Conservation (phyloP, 139 green algal genomes). For the Edaphochlamys debaryana region DNA sequence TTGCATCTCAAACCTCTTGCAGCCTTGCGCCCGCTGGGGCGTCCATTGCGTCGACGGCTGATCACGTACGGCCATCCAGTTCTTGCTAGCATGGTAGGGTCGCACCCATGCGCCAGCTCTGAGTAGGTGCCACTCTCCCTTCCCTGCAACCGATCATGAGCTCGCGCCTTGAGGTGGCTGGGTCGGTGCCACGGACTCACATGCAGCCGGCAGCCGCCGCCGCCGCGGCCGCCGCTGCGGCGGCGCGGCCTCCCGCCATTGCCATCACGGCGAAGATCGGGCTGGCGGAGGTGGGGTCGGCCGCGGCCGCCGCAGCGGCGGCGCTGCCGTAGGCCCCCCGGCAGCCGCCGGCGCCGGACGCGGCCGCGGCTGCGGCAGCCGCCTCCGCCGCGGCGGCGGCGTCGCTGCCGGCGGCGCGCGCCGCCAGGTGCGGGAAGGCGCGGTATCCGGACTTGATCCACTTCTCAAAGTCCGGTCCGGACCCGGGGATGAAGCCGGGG, state of each 20-base stretch:
- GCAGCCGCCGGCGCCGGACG: background rate
- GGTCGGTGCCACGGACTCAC: background rate
- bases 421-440: constrained; percentile 21
- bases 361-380: background rate
- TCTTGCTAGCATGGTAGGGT: no score
- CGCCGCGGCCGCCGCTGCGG: background rate
- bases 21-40: no score
- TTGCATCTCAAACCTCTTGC: no score
- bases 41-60: no score
- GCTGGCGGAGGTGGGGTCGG: background rate
- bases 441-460: constrained; percentile 51
- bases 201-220: background rate
- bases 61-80: no score
- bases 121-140: no score
- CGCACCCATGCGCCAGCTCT: no score
- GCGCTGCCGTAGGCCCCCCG: background rate
- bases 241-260: no score
- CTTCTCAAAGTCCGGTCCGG: constrained; percentile 42
- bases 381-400: background rate
- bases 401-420: background rate
- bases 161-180: no score
- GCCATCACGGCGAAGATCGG: constrained; percentile 17
- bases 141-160: no score
- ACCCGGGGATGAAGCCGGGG: no score
- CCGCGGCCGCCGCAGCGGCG: background rate